phyloP scores from a whole-genome alignment of 108 stramenopile genomes.

The Mediolabrus comicus region DNA sequence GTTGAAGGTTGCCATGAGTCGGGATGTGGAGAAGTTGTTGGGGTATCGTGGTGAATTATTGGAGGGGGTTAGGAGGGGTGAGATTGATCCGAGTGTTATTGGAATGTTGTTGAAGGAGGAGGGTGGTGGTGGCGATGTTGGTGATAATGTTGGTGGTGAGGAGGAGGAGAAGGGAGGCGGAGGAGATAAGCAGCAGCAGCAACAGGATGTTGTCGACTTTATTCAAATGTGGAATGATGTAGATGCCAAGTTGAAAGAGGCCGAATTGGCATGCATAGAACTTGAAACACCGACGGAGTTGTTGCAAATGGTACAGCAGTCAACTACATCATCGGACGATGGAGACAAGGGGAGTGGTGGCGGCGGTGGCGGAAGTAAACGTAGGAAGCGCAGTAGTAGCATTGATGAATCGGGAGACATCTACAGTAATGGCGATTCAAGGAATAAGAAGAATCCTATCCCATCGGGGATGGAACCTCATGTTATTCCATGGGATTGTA shows the following conservation, averaged over 20 bases:
- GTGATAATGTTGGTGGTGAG: background rate
- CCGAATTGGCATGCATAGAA: conserved; percentile 47
- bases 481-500: conserved; percentile 64
- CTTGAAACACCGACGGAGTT: conserved; percentile 40
- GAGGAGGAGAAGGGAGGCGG: background rate
- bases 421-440: conserved; percentile 6
- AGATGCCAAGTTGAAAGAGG: conserved; percentile 35
- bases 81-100: conserved; percentile 1
- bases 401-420: conserved; percentile 16
- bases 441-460: conserved; percentile 13
- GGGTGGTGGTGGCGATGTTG: background rate
- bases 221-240: conserved; percentile 60
- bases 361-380: conserved; percentile 1
- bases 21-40: conserved; percentile 66
- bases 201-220: conserved; percentile 24
- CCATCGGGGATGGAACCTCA: conserved; percentile 32
- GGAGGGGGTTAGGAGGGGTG: background rate
- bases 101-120: conserved; percentile 2
- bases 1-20: conserved; percentile 58
- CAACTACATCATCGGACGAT: background rate
- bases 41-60: conserved; percentile 37
- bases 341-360: background rate
- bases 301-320: conserved; percentile 19
- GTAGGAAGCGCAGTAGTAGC: conserved; percentile 37
- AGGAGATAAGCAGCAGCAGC: background rate